Conservation (phyloP, 2,329 filamentous ascomycete species). For the Penicillium palitans region DNA sequence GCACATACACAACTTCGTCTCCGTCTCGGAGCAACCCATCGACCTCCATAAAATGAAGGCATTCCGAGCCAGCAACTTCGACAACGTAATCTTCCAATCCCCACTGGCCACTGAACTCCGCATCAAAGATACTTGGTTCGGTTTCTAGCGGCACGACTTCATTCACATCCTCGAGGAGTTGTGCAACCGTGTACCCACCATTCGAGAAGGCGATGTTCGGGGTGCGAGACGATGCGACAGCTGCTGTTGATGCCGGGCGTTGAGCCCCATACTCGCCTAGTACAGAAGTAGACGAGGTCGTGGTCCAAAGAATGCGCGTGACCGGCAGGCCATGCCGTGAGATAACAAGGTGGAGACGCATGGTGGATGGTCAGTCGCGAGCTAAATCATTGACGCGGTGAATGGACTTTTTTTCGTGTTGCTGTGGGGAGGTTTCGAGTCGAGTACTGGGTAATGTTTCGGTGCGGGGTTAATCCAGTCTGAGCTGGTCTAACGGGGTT, state of each 20-base stretch:
- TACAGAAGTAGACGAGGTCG: slow-evolving; percentile 44
- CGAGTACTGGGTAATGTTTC: not conserved
- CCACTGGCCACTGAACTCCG: slow-evolving; percentile 59
- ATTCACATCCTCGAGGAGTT: slow-evolving; percentile 76
- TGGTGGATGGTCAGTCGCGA: slow-evolving; percentile 31
- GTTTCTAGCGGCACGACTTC: slow-evolving; percentile 78
- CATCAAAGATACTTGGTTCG: slow-evolving; percentile 39
- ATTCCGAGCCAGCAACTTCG: slow-evolving; percentile 80
- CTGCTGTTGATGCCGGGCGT: slow-evolving; percentile 33
- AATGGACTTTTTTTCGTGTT: slow-evolving; percentile 2
- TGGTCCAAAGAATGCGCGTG: slow-evolving; percentile 70
- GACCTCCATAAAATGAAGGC: slow-evolving; percentile 78
- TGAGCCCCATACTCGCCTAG: slow-evolving; percentile 17
- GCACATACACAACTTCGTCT: slow-evolving; percentile 73
- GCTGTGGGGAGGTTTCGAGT: not conserved
- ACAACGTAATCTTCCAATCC: slow-evolving; percentile 88
- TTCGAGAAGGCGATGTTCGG: slow-evolving; percentile 42
- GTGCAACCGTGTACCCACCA: slow-evolving; percentile 67
- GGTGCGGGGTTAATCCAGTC: not conserved
- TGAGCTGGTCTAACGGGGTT: not conserved
- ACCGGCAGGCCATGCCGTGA: slow-evolving; percentile 73
- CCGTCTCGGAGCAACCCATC: slow-evolving; percentile 72
- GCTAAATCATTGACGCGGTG: slow-evolving; percentile 20
- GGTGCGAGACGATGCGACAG: slow-evolving; percentile 34
- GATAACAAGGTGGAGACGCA: slow-evolving; percentile 74